A percentile compares a stretch with the other conserved stretches of the same genome.
Conservation (phyloP, 108 stramenopile species). For the Skeletonema grethae region DNA sequence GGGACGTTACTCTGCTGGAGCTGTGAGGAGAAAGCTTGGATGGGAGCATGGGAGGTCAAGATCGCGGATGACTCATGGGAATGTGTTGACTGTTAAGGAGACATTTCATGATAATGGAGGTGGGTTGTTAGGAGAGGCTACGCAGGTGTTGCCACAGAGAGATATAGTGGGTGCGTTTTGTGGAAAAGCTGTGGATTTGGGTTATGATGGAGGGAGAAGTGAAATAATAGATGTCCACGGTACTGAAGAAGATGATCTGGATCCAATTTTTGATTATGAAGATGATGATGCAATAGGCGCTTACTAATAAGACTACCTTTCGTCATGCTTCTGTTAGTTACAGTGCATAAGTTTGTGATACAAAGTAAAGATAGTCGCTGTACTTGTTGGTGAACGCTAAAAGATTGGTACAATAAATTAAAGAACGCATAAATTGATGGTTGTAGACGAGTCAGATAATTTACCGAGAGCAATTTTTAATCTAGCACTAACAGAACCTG, state of each 20-base stretch:
- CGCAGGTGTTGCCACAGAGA: slow-evolving; percentile 6
- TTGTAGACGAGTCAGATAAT: too few relatives aligned
- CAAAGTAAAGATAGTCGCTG: too few relatives aligned
- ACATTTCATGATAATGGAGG: slow-evolving; percentile 3
- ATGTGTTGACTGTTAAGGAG: slow-evolving; percentile 34
- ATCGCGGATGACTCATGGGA: slow-evolving; percentile 42
- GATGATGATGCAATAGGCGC: too few relatives aligned
- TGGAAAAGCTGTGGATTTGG: slow-evolving; percentile 22
- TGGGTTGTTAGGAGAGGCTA: neutral
- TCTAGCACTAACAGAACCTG: too few relatives aligned
- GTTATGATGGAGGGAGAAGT: neutral
- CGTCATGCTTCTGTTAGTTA: too few relatives aligned
- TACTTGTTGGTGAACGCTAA: too few relatives aligned
- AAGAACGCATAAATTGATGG: too few relatives aligned
- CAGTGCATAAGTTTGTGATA: too few relatives aligned
- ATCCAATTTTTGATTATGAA: too few relatives aligned
- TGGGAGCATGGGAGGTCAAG: slow-evolving; percentile 33
- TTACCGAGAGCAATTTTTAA: too few relatives aligned
- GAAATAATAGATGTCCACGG: neutral
- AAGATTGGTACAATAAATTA: too few relatives aligned
- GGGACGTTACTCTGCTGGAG: slow-evolving; percentile 41
- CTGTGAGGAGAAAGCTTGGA: slow-evolving; percentile 35
- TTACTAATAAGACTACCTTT: too few relatives aligned
- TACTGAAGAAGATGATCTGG: neutral
- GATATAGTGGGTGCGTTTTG: slow-evolving; percentile 38